These are phyloP conservation scores for Xylariomycetidae sp. DNA, from an alignment of 2,329 filamentous ascomycete species.

Conservation along the genomic window DNA sequence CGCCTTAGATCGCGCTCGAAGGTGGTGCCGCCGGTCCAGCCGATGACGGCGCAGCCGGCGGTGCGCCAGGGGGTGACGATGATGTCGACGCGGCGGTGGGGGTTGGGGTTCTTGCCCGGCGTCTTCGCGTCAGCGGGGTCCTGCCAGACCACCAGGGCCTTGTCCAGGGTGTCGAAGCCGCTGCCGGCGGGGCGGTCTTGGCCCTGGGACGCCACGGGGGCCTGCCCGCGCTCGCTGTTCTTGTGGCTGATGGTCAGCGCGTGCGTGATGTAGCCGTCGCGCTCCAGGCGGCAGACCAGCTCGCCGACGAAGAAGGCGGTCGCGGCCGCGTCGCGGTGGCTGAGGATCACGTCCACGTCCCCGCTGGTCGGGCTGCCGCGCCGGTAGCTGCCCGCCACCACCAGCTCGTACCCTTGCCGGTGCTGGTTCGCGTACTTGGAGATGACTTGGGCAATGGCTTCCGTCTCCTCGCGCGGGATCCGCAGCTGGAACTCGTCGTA, in stretches of 20 bases:
- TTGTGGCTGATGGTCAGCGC: slow-evolving; percentile 65
- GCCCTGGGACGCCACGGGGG: slow-evolving; percentile 47
- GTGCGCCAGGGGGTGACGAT: slow-evolving; percentile 86
- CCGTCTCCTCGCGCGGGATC: slow-evolving; percentile 69
- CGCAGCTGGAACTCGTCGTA: slow-evolving; percentile 75
- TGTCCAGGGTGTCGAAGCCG: slow-evolving; percentile 85
- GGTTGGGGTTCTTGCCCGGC: slow-evolving; percentile 58
- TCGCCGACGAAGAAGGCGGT: slow-evolving; percentile 66
- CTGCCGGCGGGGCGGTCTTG: slow-evolving; percentile 34
- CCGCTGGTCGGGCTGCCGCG: slow-evolving; percentile 68
- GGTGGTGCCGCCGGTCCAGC: slow-evolving; percentile 84
- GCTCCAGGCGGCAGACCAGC: slow-evolving; percentile 67
- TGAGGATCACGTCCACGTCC: slow-evolving; percentile 82
- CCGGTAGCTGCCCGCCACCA: slow-evolving; percentile 74
- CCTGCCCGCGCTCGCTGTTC: slow-evolving; percentile 67
- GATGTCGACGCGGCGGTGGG: slow-evolving; percentile 84
- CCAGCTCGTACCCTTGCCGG: slow-evolving; percentile 47
- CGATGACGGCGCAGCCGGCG: slow-evolving; percentile 78
- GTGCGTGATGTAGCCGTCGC: slow-evolving; percentile 69
- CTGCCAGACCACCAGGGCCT: slow-evolving; percentile 90
- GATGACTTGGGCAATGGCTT: slow-evolving; percentile 59
- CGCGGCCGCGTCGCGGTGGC: slow-evolving; percentile 63
- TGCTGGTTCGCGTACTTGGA: slow-evolving; percentile 61
- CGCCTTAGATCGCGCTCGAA: slow-evolving; percentile 81
- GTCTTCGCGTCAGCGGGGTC: slow-evolving; percentile 46